Percentiles rank a stretch among this genome's conserved stretches.
phyloP scores from a whole-genome alignment of 352 stramenopile species.

The Pythium phragmitis region DNA sequence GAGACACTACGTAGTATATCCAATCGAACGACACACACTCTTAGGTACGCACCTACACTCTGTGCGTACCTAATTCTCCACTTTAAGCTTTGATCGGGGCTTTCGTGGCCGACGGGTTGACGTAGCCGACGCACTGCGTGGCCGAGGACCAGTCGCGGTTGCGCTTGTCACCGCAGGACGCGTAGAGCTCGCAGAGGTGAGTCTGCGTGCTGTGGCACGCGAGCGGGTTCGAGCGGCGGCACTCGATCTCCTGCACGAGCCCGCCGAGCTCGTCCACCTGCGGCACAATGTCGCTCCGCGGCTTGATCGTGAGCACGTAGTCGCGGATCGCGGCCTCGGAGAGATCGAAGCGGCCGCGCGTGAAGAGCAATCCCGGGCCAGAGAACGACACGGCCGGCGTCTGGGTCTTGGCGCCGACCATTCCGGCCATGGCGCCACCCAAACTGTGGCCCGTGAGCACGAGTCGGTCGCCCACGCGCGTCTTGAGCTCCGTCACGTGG shows the following conservation, averaged over 20 bases:
- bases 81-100: neutral
- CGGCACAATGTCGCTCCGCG: conserved; percentile 72
- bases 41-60: conserved; percentile 11
- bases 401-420: conserved; percentile 83
- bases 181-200: conserved; percentile 84
- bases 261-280: conserved; percentile 78
- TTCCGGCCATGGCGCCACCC: conserved; percentile 79
- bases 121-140: conserved; percentile 69
- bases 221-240: conserved; percentile 69
- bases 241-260: conserved; percentile 89
- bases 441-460: conserved; percentile 85
- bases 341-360: conserved; percentile 72
- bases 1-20: conserved; percentile 1
- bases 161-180: conserved; percentile 75
- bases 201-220: conserved; percentile 83
- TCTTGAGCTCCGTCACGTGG: conserved; percentile 55
- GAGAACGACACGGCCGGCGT: conserved; percentile 83
- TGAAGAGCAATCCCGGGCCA: conserved; percentile 74
- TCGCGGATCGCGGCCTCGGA: conserved; percentile 71
- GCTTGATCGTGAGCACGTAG: conserved; percentile 87
- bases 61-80: conserved; percentile 7
- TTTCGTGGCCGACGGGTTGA: conserved; percentile 23
- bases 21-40: conserved; percentile 12
- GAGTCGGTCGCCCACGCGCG: conserved; percentile 67
- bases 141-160: conserved; percentile 77